Evolutionary conservation across 176 grass and related monocot species (phyloP).

Genomic region (Guadua angustifolia): DNA sequence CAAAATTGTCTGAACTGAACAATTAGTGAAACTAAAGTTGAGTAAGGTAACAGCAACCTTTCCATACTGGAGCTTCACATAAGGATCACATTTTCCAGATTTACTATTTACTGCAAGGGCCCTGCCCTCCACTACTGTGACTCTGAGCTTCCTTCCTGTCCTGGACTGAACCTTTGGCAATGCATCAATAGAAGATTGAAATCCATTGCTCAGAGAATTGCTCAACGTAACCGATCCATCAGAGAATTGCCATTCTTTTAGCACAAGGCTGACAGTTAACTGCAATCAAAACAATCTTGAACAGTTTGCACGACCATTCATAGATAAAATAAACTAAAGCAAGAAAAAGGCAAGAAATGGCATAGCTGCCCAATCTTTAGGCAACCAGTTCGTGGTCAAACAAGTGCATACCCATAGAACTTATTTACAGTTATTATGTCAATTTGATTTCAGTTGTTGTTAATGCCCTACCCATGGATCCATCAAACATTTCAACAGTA

Average conservation of each 20-base stretch:
- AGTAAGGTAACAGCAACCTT: slow-evolving; percentile 64
- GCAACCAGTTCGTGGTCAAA: neutral
- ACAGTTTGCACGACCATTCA: slow-evolving; percentile 20
- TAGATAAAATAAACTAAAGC: slow-evolving; percentile 14
- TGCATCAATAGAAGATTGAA: slow-evolving; percentile 47
- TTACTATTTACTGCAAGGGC: slow-evolving; percentile 69
- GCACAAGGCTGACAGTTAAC: slow-evolving; percentile 78
- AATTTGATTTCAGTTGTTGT: slow-evolving; percentile 19
- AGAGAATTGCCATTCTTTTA: slow-evolving; percentile 97
- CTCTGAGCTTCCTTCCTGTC: slow-evolving; percentile 86
- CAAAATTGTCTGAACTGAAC: slow-evolving; percentile 10
- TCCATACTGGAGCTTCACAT: slow-evolving; percentile 89
- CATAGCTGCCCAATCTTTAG: slow-evolving; percentile 18
- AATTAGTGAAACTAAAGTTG: slow-evolving; percentile 26
- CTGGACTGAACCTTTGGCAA: slow-evolving; percentile 54
- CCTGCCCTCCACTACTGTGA: slow-evolving; percentile 73
- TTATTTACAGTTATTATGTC: neutral
- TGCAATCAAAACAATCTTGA: slow-evolving; percentile 44
- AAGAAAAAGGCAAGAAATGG: slow-evolving; percentile 6
- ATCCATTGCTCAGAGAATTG: slow-evolving; percentile 46
- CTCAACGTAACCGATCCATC: slow-evolving; percentile 80
- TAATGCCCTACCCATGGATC: neutral
- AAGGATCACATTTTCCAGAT: slow-evolving; percentile 89
- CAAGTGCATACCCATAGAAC: neutral
- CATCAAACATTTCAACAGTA: neutral